Base-by-base conservation (phyloP, 371 early-diverging fungal genomes). In the Choanephora cucurbitarum region DNA sequence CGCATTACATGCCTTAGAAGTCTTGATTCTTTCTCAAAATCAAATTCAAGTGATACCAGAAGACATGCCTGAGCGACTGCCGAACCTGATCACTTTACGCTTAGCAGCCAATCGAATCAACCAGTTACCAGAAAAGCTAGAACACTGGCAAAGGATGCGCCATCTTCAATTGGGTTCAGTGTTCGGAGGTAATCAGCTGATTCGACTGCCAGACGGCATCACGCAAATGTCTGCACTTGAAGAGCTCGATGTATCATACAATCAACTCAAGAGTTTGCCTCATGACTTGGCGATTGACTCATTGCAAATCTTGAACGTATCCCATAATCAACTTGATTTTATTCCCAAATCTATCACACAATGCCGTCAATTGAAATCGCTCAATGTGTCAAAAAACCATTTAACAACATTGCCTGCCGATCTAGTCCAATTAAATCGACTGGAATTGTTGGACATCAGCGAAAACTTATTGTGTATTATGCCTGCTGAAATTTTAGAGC, bases 391-490 rank as follows among this genome's bases (percentile, higher is more conserved):
- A 0, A 76, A 80, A 9, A 86, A 86, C 24, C 82, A 83, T 34
- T 64, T 87, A 3, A 78, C 80, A 1, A 78, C 75, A 22, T 61
- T 87, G 9, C 87, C 87, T 0, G 77, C 75, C 2, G 81, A 82
- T 49, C 62, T 89, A 19, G 80, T 81, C 1, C 67, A 80, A 19
- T 58, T 85, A 10, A 57, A 57, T 17, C 62, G 63, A 13, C 69
- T 89, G 5, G 81, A 85, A 37, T 60, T 82, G 2, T 70, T 87
- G 14, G 87, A 89, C 63, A 56, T 89, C 23, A 77, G 79, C 37
- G 80, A 77, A 48, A 89, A 89, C 57, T 43, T 79, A 1, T 42
- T 89, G 3, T 86, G 85, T 44, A 79, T 84, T 43, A 72, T 86
- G 55, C 87, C 87, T 23, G 78, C 74, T 5, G 84, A 84, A 45